phyloP scores from a whole-genome alignment of 345 rosid species.

The Boechera retrofracta region DNA sequence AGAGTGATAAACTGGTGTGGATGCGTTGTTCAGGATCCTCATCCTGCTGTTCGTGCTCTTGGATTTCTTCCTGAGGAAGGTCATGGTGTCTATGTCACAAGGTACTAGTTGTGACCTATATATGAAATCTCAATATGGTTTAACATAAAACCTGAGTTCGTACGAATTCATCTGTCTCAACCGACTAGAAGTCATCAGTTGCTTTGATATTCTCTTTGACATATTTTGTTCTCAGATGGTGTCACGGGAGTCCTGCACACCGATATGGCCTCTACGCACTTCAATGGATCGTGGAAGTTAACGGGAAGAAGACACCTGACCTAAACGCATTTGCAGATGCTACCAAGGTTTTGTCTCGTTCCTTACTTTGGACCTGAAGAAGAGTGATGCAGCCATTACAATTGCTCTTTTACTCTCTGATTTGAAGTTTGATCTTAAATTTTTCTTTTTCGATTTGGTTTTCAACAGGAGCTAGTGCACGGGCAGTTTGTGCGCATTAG shows the following conservation, averaged over 20 bases:
- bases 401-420: neutral
- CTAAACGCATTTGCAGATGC: slow-evolving; percentile 73
- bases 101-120: slow-evolving; percentile 48
- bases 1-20: slow-evolving; percentile 93
- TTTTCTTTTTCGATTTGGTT: slow-evolving; percentile 18
- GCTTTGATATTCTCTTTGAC: slow-evolving; percentile 8
- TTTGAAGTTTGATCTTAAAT: neutral
- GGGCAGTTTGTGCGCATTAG: slow-evolving; percentile 85
- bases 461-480: slow-evolving; percentile 72
- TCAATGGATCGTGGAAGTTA: slow-evolving; percentile 95
- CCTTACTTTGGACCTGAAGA: slow-evolving; percentile 13
- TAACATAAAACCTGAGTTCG: slow-evolving; percentile 15
- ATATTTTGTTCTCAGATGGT: slow-evolving; percentile 60
- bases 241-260: slow-evolving; percentile 92
- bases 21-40: slow-evolving; percentile 87
- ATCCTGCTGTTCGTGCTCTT: slow-evolving; percentile 92
- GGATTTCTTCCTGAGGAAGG: slow-evolving; percentile 99
- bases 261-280: slow-evolving; percentile 86
- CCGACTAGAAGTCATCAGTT: slow-evolving; percentile 7
- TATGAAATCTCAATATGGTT: slow-evolving; percentile 16
- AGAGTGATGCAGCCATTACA: neutral
- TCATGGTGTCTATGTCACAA: slow-evolving; percentile 90
- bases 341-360: slow-evolving; percentile 60
- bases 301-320: slow-evolving; percentile 84
- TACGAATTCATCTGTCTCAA: neutral